Evolutionary conservation across 2,329 filamentous ascomycete genomes (phyloP), one percentile per base, ranked within the genome.

Genomic region (Sclerotinia minor): DNA sequence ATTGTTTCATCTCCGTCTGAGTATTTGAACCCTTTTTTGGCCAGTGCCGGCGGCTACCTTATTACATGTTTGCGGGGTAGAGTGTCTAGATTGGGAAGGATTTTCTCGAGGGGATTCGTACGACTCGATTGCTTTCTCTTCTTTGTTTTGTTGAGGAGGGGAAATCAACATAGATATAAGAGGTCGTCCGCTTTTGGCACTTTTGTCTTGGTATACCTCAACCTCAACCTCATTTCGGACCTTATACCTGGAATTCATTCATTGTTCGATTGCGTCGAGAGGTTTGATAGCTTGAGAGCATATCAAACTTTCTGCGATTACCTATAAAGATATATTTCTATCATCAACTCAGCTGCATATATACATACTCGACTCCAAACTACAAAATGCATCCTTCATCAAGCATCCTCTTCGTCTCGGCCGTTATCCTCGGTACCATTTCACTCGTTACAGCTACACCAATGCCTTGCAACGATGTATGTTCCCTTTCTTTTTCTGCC

Each of bases 391-490:
- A 61, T 44, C 29, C 19, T 19, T 45, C 65, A 32, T 47, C 45
- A 32, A 32, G 26, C 4, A n/a, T 67, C 17, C 65, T 67, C 26
- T 67, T 67, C 55, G 50, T 66, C 32, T 50, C 55, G 26, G 57
- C 47, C 32, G 38, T 47, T 44, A 29, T 67, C 9, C 19, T 67
- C 55, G 21, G 65, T 41, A 35, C 65, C 7, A 4, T 53, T 26
- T 67, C 65, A 35, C 55, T 67, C n/a, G 57, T 63, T 26, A 53
- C 55, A 19, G 65, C 45, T 15, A 67, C 11, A 54, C 65, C 65
- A n/a, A 63, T 67, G 24, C 47, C 65, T 44, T 67, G 65, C 57
- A 61, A 38, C 21, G 65, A 67, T 2, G 65, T 67, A 63, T 21
- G 65, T 53, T 13, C 5, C 5, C 38, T 29, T 2, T 29, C 29